Base-by-base conservation (phyloP, 2,329 filamentous ascomycete genomes). In the Xylaria hypoxylon region DNA sequence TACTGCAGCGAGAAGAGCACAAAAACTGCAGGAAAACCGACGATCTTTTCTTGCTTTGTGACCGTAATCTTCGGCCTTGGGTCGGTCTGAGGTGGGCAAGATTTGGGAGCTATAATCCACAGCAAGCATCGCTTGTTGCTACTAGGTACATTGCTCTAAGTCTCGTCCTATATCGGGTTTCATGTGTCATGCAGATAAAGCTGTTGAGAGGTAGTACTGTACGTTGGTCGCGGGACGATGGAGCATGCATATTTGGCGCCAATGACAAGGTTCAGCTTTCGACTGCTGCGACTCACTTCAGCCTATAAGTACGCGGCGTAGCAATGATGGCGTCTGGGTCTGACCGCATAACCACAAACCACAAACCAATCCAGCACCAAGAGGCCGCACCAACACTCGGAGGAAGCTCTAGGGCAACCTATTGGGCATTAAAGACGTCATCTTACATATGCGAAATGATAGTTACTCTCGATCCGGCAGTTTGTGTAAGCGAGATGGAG, bases 281-380 rank as follows among this genome's bases (percentile, higher is more conserved):
- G 58, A 59, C 22, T 40, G 53, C 45, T 58, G 52, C 51, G 26
- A 38, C 24, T n/a, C 24, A 63, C 48, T 66, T 59, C 55, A 63
- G 64, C 64, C 64, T 66, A 66, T 66, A 44, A 44, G 42, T 47
- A 48, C 11, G 31, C 47, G 19, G n/a, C 5, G n/a, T 35, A n/a
- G 53, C 40, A 33, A 62, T 10, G 24, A 55, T 31, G 53, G n/a
- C 24, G 28, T 24, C 53, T 62, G 38, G 24, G 33, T 55, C 59
- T 66, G 28, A n/a, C n/a, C 52, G 19, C 52, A 33, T 24, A 40
- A 1, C 17, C 42, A 22, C 42, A 11, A 38, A 15, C 13, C 35
- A 15, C 35, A 38, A 15, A 38, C 50, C 22, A 26, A 55, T 40
- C 17, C 5, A 40, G 31, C 22, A 15, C n/a, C 45, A 62, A 58